A percentile compares a stretch with the other conserved stretches of the same genome.
phyloP scores from a whole-genome alignment of 345 rosid species.

The Ceriops decandra region DNA sequence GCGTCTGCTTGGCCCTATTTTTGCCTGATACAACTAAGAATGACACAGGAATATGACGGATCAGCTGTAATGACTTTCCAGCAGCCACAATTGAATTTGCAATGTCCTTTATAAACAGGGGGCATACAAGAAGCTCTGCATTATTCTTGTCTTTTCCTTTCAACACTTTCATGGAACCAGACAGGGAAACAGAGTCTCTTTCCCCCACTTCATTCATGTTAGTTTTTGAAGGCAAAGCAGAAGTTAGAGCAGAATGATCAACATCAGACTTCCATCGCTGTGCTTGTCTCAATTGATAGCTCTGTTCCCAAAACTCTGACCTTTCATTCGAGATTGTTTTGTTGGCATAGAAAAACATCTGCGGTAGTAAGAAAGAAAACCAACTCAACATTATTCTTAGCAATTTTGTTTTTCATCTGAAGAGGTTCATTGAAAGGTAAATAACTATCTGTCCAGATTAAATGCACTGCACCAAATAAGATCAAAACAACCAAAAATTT shows the following conservation, averaged over 20 bases:
- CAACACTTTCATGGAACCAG: conserved; percentile 41
- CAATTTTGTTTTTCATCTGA: background rate
- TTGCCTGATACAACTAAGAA: conserved; percentile 32
- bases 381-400: background rate
- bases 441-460: background rate
- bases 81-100: conserved; percentile 84
- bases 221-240: conserved; percentile 24
- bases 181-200: conserved; percentile 39
- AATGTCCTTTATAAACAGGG: conserved; percentile 70
- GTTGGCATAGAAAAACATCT: conserved; percentile 84
- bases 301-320: conserved; percentile 92
- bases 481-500: background rate
- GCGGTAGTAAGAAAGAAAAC: conserved; percentile 16
- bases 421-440: background rate
- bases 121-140: conserved; percentile 49
- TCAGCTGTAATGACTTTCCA: conserved; percentile 93
- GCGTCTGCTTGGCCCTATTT: conserved; percentile 26
- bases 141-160: conserved; percentile 55
- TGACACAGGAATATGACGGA: conserved; percentile 55
- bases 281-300: conserved; percentile 56
- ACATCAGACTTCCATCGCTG: conserved; percentile 36
- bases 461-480: background rate
- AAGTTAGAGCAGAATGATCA: conserved; percentile 20
- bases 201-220: conserved; percentile 45
- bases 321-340: conserved; percentile 59